These are phyloP conservation scores for Fraxinus latifolia DNA, from an alignment of 305 asterid genomes.

Conservation along the genomic window DNA sequence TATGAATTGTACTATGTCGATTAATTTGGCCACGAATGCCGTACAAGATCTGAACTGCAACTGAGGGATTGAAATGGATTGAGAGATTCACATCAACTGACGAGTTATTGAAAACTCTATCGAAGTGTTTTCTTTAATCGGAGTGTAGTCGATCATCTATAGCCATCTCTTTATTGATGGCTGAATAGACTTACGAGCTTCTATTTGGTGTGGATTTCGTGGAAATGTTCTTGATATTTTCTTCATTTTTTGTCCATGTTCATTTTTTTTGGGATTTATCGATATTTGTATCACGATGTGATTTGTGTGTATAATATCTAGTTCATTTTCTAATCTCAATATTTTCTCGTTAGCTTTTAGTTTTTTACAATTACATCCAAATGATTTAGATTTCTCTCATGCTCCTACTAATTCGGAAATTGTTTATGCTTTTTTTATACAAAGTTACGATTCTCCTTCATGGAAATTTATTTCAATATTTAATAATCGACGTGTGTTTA, in stretches of 20 bases:
- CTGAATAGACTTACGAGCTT: background rate
- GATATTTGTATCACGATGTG: background rate
- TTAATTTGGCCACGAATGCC: constrained; percentile 26
- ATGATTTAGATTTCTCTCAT: background rate
- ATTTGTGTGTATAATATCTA: background rate
- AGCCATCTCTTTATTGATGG: background rate
- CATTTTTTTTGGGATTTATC: background rate
- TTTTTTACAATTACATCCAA: background rate
- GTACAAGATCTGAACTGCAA: constrained; percentile 41
- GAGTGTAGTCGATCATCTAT: background rate
- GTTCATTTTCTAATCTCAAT: background rate
- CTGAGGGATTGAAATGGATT: constrained; percentile 8
- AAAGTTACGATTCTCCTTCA: background rate
- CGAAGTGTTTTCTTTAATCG: background rate
- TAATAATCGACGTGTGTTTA: background rate
- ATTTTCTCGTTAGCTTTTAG: background rate
- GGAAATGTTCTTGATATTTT: background rate
- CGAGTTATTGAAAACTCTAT: background rate
- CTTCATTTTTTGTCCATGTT: background rate
- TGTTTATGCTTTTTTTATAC: background rate
- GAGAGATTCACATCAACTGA: background rate
- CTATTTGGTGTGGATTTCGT: background rate
- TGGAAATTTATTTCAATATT: too few relatives aligned
- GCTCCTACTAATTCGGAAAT: background rate
- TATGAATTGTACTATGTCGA: constrained; percentile 34